Conservation (phyloP, 495 filamentous ascomycete species). For the Thozetella sp. region DNA sequence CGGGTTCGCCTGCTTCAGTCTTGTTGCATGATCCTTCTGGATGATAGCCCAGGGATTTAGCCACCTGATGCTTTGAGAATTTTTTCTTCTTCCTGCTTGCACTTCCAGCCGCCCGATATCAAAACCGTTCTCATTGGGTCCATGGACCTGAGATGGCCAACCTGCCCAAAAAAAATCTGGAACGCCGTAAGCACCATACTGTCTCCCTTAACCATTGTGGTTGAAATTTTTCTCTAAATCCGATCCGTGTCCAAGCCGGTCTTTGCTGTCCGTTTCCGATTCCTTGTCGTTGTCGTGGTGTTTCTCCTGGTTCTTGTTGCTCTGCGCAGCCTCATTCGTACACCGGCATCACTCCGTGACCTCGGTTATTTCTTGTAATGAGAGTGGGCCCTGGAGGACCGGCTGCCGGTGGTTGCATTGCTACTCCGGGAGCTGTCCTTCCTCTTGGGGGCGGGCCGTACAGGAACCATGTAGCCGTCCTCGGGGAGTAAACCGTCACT, state of each 20-base stretch:
- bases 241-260: background rate
- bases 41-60: too few relatives aligned
- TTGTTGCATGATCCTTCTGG: too few relatives aligned
- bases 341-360: background rate
- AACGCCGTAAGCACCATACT: too few relatives aligned
- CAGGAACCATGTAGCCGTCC: constrained; percentile 4
- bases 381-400: background rate
- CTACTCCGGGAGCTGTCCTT: background rate
- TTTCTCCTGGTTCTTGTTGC: too few relatives aligned
- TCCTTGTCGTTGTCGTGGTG: background rate
- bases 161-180: too few relatives aligned
- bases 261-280: background rate
- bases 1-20: too few relatives aligned
- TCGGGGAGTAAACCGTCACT: constrained; percentile 21
- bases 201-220: background rate
- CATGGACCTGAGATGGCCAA: too few relatives aligned
- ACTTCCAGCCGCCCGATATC: too few relatives aligned
- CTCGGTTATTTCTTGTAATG: background rate
- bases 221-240: background rate
- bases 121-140: too few relatives aligned
- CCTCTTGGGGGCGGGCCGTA: background rate
- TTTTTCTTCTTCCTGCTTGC: too few relatives aligned
- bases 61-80: too few relatives aligned
- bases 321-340: background rate
- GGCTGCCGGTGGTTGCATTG: background rate